These are phyloP conservation scores for Trichoderma arundinaceum DNA, from an alignment of 2,329 filamentous ascomycete species.

Conservation along the genomic window DNA sequence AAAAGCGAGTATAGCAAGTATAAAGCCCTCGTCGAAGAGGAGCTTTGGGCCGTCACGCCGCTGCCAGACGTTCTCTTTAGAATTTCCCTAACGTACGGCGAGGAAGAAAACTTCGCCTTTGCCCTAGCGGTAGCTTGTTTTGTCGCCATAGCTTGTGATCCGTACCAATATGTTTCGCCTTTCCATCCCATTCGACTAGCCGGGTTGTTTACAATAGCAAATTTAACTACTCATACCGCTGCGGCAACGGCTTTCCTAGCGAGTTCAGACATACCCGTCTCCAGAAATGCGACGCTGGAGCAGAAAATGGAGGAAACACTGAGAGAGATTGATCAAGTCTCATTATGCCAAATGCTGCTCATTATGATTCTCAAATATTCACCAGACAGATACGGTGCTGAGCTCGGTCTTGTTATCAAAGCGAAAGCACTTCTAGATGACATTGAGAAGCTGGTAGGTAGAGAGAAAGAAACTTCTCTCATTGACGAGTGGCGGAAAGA, in stretches of 20 bases:
- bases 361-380: conserved; percentile 53
- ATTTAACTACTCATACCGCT: conserved; percentile 58
- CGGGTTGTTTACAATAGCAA: conserved; percentile 57
- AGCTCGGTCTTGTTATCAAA: conserved; percentile 53
- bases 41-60: conserved; percentile 57
- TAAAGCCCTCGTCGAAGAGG: conserved; percentile 37
- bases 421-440: conserved; percentile 57
- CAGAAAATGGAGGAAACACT: conserved; percentile 43
- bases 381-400: conserved; percentile 50
- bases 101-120: conserved; percentile 49
- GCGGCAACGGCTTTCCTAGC: conserved; percentile 45
- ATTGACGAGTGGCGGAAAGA: conserved; percentile 53
- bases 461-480: conserved; percentile 52
- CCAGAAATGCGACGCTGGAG: conserved; percentile 36
- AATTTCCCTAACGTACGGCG: conserved; percentile 53
- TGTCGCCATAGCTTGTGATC: conserved; percentile 54
- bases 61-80: conserved; percentile 53
- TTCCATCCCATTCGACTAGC: conserved; percentile 59
- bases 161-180: conserved; percentile 56
- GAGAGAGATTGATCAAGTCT: conserved; percentile 56
- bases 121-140: conserved; percentile 57
- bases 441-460: conserved; percentile 53
- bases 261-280: conserved; percentile 38
- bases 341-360: conserved; percentile 59
- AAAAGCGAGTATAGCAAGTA: conserved; percentile 38